These are phyloP conservation scores for Rhytidiadelphus loreus DNA, from an alignment of 225 moss, liverwort and hornwort genomes.

Conservation along the genomic window DNA sequence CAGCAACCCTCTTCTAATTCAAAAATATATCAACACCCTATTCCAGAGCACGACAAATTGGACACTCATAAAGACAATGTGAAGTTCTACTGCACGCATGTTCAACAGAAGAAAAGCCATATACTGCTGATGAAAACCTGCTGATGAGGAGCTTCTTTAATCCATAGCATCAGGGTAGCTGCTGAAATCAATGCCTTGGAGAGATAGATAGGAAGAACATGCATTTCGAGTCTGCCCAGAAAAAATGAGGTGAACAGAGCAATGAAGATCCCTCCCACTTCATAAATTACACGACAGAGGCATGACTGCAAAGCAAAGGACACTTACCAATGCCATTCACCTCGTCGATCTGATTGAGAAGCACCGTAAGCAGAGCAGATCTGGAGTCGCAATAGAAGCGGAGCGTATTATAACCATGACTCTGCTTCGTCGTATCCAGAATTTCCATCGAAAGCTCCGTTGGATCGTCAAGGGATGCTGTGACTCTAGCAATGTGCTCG, in stretches of 20 bases:
- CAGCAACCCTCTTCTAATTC: background rate
- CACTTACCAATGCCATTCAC: conserved; percentile 94
- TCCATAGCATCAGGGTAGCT: background rate
- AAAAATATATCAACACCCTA: background rate
- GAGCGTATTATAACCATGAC: conserved; percentile 48
- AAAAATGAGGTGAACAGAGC: background rate
- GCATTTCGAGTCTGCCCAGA: background rate
- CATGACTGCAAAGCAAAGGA: background rate
- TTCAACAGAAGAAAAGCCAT: background rate
- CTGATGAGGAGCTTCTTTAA: background rate
- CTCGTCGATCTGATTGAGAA: conserved; percentile 86
- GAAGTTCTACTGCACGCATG: background rate
- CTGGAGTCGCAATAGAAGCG: conserved; percentile 80
- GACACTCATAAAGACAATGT: background rate
- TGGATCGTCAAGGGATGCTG: conserved; percentile 65
- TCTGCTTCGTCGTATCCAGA: conserved; percentile 50
- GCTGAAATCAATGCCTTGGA: background rate
- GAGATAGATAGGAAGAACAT: background rate
- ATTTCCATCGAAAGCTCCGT: conserved; percentile 79
- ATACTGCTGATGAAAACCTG: background rate
- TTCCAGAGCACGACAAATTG: background rate
- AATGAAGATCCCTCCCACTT: background rate
- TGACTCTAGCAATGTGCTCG: conserved; percentile 83
- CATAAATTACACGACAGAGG: background rate
- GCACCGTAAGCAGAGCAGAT: conserved; percentile 81